A percentile compares a stretch with the other conserved stretches of the same genome.
Evolutionary conservation across 441 rosid species (phyloP).

Genomic region (Croton laevigatus): DNA sequence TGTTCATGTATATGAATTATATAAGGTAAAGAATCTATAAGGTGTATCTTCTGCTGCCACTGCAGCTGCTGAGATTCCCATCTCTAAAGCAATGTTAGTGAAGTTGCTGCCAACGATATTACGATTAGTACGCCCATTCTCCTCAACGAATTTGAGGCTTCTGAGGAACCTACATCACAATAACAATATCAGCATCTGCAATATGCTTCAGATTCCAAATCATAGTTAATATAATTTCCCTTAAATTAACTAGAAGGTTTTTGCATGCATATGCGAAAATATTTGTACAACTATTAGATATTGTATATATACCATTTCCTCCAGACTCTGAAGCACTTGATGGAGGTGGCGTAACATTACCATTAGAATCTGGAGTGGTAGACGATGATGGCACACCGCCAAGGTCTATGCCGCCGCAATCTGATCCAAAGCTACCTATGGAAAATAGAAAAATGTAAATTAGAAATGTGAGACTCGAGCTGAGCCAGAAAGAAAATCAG

Average conservation of each 20-base stretch:
- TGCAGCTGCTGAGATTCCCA: not conserved
- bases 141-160: constrained; percentile 11
- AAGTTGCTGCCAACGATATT: constrained; percentile 6
- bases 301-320: constrained; percentile 13
- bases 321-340: constrained; percentile 1
- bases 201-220: not conserved
- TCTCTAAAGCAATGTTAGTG: not conserved
- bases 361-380: constrained; percentile 11
- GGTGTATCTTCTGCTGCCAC: not conserved
- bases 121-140: constrained; percentile 3
- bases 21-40: not conserved
- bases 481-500: too few species aligned
- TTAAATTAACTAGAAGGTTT: too few species aligned
- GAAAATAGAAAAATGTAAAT: not conserved
- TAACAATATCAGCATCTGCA: not conserved
- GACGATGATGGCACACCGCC: constrained; percentile 4
- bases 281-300: not conserved
- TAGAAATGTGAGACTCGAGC: too few species aligned
- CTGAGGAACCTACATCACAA: constrained; percentile 3
- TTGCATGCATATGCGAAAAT: too few species aligned
- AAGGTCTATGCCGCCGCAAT: constrained; percentile 29
- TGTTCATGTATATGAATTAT: not conserved
- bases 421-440: constrained; percentile 36
- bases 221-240: too few species aligned
- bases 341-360: constrained; percentile 20